These are phyloP conservation scores for Verticillium isaacii DNA, from an alignment of 2,329 filamentous ascomycete species.

Conservation along the genomic window DNA sequence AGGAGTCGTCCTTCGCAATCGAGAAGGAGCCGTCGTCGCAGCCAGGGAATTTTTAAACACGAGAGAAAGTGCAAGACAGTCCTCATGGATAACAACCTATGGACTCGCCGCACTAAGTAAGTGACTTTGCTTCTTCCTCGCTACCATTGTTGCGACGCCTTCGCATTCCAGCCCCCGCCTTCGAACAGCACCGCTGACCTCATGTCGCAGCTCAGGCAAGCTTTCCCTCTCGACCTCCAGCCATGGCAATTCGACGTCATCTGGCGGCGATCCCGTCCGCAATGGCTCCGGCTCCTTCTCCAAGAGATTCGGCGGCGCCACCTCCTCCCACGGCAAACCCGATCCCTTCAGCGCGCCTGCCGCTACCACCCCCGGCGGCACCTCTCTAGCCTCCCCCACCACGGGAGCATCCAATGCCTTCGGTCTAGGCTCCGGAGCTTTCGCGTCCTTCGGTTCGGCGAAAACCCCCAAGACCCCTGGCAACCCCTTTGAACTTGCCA, in stretches of 20 bases:
- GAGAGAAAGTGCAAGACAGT: constrained; percentile 19
- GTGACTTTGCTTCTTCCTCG: constrained; percentile 21
- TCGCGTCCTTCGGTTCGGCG: constrained; percentile 85
- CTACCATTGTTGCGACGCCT: constrained; percentile 2
- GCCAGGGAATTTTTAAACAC: constrained; percentile 4
- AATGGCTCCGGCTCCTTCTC: constrained; percentile 54
- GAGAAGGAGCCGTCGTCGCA: constrained; percentile 5
- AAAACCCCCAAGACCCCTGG: constrained; percentile 87
- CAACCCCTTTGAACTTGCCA: constrained; percentile 72
- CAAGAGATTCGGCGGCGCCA: constrained; percentile 71
- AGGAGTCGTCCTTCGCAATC: constrained; percentile 1
- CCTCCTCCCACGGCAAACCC: constrained; percentile 67
- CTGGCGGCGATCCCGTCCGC: constrained; percentile 55
- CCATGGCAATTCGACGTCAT: constrained; percentile 45
- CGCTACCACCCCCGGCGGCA: constrained; percentile 64
- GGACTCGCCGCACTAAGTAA: constrained; percentile 82
- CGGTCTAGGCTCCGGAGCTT: constrained; percentile 88
- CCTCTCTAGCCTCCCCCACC: constrained; percentile 69
- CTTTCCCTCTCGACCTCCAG: constrained; percentile 80
- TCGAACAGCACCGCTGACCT: constrained; percentile 12
- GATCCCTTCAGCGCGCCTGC: constrained; percentile 69
- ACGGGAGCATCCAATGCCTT: constrained; percentile 81
- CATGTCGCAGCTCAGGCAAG: constrained; percentile 66
- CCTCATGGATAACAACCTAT: constrained; percentile 63
- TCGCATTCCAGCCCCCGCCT: constrained; percentile 11